A percentile compares a stretch with the other conserved stretches of the same genome.
Conservation (phyloP, 1,139 yeast genomes). For the Geotrichum candidum region DNA sequence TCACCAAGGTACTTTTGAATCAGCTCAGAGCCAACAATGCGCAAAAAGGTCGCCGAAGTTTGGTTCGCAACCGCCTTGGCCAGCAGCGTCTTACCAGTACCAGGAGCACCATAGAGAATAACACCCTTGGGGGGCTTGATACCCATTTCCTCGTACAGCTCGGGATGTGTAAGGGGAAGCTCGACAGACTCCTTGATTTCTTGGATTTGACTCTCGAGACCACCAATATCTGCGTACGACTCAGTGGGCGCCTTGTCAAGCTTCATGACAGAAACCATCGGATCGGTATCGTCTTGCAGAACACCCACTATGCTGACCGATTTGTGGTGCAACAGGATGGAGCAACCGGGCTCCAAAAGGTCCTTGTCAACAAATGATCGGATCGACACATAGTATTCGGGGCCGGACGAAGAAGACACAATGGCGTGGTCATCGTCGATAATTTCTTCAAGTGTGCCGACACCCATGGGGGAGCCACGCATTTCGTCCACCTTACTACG, state of each 20-base stretch:
- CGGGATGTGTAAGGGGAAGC: slow-evolving; percentile 95
- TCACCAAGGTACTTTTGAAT: slow-evolving; percentile 97
- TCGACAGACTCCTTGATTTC: slow-evolving; percentile 98
- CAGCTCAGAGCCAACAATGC: slow-evolving; percentile 95
- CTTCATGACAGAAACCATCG: slow-evolving; percentile 96
- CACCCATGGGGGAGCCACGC: slow-evolving; percentile 94
- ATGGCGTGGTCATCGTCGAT: slow-evolving; percentile 98
- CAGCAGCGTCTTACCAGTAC: slow-evolving; percentile 94
- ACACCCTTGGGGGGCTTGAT: slow-evolving; percentile 99
- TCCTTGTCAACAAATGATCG: slow-evolving; percentile 98
- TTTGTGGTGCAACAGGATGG: slow-evolving; percentile 91
- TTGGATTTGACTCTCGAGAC: slow-evolving; percentile 91
- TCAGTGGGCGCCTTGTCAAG: slow-evolving; percentile 96
- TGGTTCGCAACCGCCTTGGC: slow-evolving; percentile 99
- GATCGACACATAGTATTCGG: slow-evolving; percentile 93
- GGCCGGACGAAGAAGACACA: slow-evolving; percentile 92
- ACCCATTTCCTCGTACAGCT: slow-evolving; percentile 97
- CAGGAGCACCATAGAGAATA: slow-evolving; percentile 96
- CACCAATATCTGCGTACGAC: slow-evolving; percentile 96
- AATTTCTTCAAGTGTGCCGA: slow-evolving; percentile 93
- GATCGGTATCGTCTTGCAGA: slow-evolving; percentile 93
- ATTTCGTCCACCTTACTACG: slow-evolving; percentile 90
- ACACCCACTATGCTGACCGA: slow-evolving; percentile 94
- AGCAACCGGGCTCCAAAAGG: slow-evolving; percentile 94
- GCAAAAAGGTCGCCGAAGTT: slow-evolving; percentile 90